Evolutionary conservation across 768 basidiomycete genomes (phyloP).

Genomic region (Hygrophorus russula): DNA sequence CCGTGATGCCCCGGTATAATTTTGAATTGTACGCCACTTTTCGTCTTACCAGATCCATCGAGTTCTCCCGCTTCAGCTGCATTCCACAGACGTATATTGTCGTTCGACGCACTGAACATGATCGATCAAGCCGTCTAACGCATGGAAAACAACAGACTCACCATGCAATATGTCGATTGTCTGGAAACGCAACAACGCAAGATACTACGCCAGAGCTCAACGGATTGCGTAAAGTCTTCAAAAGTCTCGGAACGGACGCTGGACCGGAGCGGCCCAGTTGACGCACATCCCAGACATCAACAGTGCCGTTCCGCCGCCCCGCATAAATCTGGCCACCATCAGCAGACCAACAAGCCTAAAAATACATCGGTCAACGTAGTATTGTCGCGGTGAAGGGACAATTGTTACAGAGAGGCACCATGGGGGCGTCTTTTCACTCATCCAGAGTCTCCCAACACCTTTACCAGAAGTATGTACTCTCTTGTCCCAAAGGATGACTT

Average conservation of each 20-base stretch:
- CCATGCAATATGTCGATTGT: conserved; percentile 87
- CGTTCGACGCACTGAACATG: conserved; percentile 65
- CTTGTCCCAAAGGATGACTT: conserved; percentile 86
- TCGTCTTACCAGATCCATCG: conserved; percentile 50
- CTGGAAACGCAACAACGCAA: conserved; percentile 85
- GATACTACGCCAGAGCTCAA: conserved; percentile 85
- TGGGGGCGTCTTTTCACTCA: conserved; percentile 86
- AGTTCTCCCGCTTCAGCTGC: conserved; percentile 64
- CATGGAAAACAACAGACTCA: conserved; percentile 26
- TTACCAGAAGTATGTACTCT: conserved; percentile 50
- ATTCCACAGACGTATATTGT: conserved; percentile 93
- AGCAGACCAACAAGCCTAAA: conserved; percentile 88
- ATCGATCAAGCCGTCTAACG: conserved; percentile 4
- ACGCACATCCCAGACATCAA: conserved; percentile 95
- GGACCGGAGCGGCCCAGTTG: conserved; percentile 55
- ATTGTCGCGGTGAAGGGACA: not conserved
- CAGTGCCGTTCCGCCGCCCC: conserved; percentile 79
- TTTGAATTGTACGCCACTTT: conserved; percentile 77
- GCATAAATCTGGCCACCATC: conserved; percentile 85
- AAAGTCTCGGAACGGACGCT: conserved; percentile 55
- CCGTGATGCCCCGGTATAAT: conserved; percentile 96
- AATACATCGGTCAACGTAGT: not conserved
- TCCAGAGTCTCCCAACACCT: conserved; percentile 78
- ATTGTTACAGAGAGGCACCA: conserved; percentile 90
- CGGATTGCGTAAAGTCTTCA: conserved; percentile 81